Evolutionary conservation across 2,329 filamentous ascomycete genomes (phyloP), one percentile per base, ranked within the genome.

Genomic region (Exophiala dermatitidis): DNA sequence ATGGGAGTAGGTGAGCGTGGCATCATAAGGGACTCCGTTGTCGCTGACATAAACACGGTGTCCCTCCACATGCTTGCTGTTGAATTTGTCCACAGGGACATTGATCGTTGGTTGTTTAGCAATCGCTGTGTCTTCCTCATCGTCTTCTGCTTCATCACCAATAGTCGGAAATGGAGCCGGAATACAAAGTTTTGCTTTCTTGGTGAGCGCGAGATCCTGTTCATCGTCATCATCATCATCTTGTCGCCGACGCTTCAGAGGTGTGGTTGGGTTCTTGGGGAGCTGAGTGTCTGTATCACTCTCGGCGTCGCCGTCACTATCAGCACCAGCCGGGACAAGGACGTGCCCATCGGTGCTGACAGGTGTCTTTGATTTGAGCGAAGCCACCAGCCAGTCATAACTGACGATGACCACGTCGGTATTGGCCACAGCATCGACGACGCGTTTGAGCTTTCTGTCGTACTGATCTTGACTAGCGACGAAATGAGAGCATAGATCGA

Each of bases 1-100:
- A 60, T 89, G 86, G 7, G 88, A 86, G 66, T 90, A 85, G 61
- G 90, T 93, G 43, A 94, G 73, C 0, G 85, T 83, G 0, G 86
- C 88, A 65, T 94, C 88, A 67, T 81, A 91, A 45, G 91, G 88
- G 51, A 85, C 70, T 19, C 82, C 81, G 37, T 77, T 69, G 1
- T 77, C 69, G 56, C 84, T 84, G 52, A 91, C 79, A 64, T 85
- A 83, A 32, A 94, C 87, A 12, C 70, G 64, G 38, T 71, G 74
- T 9, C 62, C 65, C 7, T 53, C 5, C 1, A 73, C 62, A 1
- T 19, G 19, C 2, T 66, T 62, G 46, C 71, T 74, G 6, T 59
- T 38, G 10, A 65, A 66, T 32, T 76, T 72, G 54, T 83, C 80
- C 2, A 81, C 58, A 0, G 79, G 78, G 40, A 83, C 73, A 8